Conservation (phyloP, 2,329 filamentous ascomycete genomes). For the Graphilbum sp. region DNA sequence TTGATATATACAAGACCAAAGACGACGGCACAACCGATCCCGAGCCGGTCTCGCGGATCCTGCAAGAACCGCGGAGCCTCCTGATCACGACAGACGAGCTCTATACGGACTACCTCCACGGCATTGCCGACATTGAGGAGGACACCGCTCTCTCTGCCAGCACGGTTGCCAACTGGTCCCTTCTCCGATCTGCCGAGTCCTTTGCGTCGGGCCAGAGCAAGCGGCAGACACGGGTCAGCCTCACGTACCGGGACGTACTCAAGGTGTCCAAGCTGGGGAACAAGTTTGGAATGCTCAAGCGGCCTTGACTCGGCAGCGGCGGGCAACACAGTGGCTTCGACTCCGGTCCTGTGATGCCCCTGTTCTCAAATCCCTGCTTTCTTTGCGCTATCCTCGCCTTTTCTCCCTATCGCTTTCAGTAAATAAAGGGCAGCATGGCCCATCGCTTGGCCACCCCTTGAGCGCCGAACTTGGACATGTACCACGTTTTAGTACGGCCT, state of each 20-base stretch:
- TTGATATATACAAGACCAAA: slow-evolving; percentile 57
- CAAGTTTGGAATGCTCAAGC: slow-evolving; percentile 37
- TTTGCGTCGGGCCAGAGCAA: slow-evolving; percentile 36
- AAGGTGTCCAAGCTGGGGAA: slow-evolving; percentile 60
- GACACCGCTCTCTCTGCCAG: slow-evolving; percentile 47
- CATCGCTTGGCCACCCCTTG: slow-evolving; percentile 46
- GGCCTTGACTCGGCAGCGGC: too few species aligned
- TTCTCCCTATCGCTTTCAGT: slow-evolving; percentile 19
- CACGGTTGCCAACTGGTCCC: slow-evolving; percentile 56
- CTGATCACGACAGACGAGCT: slow-evolving; percentile 54
- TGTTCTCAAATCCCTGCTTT: neutral
- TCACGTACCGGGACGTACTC: slow-evolving; percentile 76
- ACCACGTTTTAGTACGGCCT: slow-evolving; percentile 63
- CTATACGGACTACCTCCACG: slow-evolving; percentile 58
- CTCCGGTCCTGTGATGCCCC: too few species aligned
- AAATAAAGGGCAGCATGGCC: slow-evolving; percentile 62
- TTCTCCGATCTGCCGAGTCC: slow-evolving; percentile 35
- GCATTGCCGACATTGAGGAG: slow-evolving; percentile 48
- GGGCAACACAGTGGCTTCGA: too few species aligned
- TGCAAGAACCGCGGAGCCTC: slow-evolving; percentile 74
- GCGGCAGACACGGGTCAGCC: slow-evolving; percentile 48
- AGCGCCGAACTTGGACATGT: slow-evolving; percentile 55
- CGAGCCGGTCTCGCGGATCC: slow-evolving; percentile 37
- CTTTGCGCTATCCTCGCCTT: neutral
- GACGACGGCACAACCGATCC: slow-evolving; percentile 40